phyloP scores from a whole-genome alignment of 2,329 filamentous ascomycete genomes.

The Parascedosporium putredinis region DNA sequence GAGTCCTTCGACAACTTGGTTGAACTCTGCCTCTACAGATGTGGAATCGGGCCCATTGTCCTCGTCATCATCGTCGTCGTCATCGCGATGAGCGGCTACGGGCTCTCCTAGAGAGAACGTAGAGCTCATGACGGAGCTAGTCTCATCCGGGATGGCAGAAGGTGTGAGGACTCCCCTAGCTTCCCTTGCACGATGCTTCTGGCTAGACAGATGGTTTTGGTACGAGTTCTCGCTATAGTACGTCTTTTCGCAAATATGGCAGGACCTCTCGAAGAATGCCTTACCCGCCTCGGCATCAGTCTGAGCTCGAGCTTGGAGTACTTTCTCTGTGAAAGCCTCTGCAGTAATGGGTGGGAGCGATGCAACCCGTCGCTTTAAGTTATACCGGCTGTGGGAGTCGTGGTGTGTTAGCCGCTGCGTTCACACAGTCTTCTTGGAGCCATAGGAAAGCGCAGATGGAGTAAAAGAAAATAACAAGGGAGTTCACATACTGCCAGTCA shows the following conservation, averaged over 20 bases:
- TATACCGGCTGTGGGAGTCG: conserved; percentile 60
- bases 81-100: conserved; percentile 29
- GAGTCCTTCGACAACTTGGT: conserved; percentile 65
- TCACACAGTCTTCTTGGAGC: no score
- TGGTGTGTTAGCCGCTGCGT: neutral
- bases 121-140: conserved; percentile 76
- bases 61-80: conserved; percentile 43
- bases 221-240: conserved; percentile 97
- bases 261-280: conserved; percentile 78
- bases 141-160: conserved; percentile 55
- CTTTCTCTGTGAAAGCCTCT: conserved; percentile 91
- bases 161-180: conserved; percentile 18
- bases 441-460: no score
- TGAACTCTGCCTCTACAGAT: conserved; percentile 57
- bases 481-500: conserved; percentile 81
- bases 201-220: conserved; percentile 81
- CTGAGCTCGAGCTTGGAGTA: conserved; percentile 77
- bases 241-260: conserved; percentile 74
- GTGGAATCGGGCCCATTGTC: conserved; percentile 39
- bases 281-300: conserved; percentile 78
- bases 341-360: conserved; percentile 83
- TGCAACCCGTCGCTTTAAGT: conserved; percentile 88
- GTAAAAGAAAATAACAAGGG: no score
- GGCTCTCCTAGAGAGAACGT: conserved; percentile 86
- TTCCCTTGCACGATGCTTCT: conserved; percentile 59